A percentile compares a stretch with the other conserved stretches of the same genome.
phyloP scores from a whole-genome alignment of 2,329 filamentous ascomycete genomes.

The Nothopassalora personata region DNA sequence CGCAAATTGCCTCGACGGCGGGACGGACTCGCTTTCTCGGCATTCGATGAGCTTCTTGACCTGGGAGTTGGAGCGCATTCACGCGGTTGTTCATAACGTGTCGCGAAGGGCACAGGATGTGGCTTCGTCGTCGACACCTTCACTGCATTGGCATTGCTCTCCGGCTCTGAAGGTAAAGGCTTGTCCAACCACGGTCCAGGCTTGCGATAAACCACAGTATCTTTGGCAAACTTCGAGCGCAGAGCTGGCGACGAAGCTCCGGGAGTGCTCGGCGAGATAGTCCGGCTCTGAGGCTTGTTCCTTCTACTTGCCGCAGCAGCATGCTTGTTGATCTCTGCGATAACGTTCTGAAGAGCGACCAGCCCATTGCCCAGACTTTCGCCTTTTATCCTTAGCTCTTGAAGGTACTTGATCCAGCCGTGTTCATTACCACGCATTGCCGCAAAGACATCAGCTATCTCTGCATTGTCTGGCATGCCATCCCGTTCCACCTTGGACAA shows the following conservation, averaged over 20 bases:
- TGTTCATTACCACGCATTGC: conserved; percentile 92
- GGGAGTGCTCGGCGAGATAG: conserved; percentile 9
- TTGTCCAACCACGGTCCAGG: conserved; percentile 19
- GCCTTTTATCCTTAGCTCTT: conserved; percentile 67
- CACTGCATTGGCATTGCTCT: not conserved
- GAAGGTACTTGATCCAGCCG: conserved; percentile 79
- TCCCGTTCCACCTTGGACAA: conserved; percentile 54
- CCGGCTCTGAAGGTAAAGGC: conserved; percentile 19
- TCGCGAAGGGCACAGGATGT: conserved; percentile 20
- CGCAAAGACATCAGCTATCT: conserved; percentile 68
- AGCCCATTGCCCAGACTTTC: conserved; percentile 65
- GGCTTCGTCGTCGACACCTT: conserved; percentile 17
- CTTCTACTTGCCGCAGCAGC: conserved; percentile 77
- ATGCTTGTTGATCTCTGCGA: conserved; percentile 79
- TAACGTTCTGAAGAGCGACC: conserved; percentile 67
- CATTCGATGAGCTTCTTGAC: conserved; percentile 6
- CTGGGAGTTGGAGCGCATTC: conserved; percentile 13
- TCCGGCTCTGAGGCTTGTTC: conserved; percentile 37
- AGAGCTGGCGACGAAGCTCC: conserved; percentile 5
- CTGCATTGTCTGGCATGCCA: conserved; percentile 52
- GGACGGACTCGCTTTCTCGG: conserved; percentile 2
- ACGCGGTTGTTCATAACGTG: conserved; percentile 22
- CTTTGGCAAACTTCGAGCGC: conserved; percentile 17
- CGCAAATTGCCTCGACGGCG: conserved; percentile 18
- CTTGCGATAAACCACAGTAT: conserved; percentile 6